Evolutionary conservation across 257 asterid species (phyloP).

Genomic region (Ballota nigra): DNA sequence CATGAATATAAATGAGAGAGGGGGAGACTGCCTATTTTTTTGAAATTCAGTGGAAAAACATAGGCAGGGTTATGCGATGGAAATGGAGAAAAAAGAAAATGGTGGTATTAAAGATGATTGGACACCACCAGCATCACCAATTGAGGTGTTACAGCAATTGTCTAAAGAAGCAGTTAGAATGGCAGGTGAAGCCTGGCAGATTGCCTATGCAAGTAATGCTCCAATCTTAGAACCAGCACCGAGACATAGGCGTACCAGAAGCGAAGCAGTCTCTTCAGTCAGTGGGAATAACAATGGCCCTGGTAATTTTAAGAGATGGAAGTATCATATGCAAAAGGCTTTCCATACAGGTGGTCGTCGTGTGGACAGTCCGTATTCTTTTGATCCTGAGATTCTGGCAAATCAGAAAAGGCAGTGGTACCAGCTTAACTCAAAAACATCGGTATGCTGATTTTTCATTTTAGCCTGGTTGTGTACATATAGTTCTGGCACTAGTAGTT

Average conservation of each 20-base stretch:
- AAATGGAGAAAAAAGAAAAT: conserved; percentile 42
- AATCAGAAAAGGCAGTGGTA: conserved; percentile 96
- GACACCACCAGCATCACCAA: conserved; percentile 55
- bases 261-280: conserved; percentile 53
- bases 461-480: conserved; percentile 12
- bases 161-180: conserved; percentile 60
- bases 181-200: conserved; percentile 53
- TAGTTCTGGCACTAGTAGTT: background rate
- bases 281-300: conserved; percentile 36
- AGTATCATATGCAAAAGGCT: conserved; percentile 66
- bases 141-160: conserved; percentile 48
- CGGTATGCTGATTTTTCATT: conserved; percentile 45
- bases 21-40: conserved; percentile 8
- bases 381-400: conserved; percentile 89
- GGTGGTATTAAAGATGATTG: conserved; percentile 40
- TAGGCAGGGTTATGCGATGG: conserved; percentile 27
- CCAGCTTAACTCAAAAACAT: conserved; percentile 64
- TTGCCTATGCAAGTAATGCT: conserved; percentile 34
- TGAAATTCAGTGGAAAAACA: conserved; percentile 19
- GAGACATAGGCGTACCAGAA: conserved; percentile 61
- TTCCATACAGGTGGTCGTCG: conserved; percentile 53
- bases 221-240: conserved; percentile 28
- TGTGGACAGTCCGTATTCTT: conserved; percentile 40
- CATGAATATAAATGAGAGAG: conserved; percentile 8
- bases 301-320: conserved; percentile 49